phyloP scores from a whole-genome alignment of 306 rosid genomes.

The Ziziphus jujuba region DNA sequence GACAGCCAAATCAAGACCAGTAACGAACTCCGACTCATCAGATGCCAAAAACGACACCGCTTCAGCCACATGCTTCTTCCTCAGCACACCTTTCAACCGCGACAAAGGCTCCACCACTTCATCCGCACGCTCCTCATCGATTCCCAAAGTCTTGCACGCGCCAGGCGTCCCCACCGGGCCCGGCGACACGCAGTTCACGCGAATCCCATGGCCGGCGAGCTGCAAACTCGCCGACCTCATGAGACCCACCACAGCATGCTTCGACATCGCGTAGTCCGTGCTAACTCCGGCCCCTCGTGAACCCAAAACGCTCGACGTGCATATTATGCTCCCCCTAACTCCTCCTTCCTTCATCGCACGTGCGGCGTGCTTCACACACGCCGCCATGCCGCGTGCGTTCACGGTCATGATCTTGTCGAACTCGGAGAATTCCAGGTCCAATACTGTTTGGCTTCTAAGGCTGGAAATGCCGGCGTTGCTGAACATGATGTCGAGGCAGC shows the following conservation, averaged over 20 bases:
- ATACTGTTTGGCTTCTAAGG: constrained; percentile 31
- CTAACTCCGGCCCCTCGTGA: not conserved
- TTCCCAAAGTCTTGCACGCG: too few relatives aligned
- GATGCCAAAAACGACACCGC: too few relatives aligned
- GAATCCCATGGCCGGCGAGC: constrained; percentile 23
- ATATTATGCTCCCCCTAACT: constrained; percentile 50
- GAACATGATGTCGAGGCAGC: constrained; percentile 56
- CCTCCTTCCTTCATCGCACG: constrained; percentile 42
- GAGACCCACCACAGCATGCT: constrained; percentile 34
- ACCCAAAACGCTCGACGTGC: constrained; percentile 38
- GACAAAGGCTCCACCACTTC: too few relatives aligned
- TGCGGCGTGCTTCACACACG: constrained; percentile 54
- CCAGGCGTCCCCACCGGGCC: too few relatives aligned
- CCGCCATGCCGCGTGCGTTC: constrained; percentile 41
- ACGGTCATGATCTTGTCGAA: constrained; percentile 23
- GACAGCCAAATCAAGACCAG: too few relatives aligned
- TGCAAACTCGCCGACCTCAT: constrained; percentile 36
- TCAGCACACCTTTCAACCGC: too few relatives aligned
- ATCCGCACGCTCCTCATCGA: too few relatives aligned
- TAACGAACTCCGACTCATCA: too few relatives aligned
- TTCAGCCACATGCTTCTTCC: too few relatives aligned
- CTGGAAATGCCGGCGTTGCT: constrained; percentile 54
- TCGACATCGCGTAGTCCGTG: constrained; percentile 33
- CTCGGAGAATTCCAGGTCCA: constrained; percentile 39
- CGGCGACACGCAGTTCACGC: constrained; percentile 44